Conservation (phyloP, 192 early-diverging fungal species). For the Backusella liffmaniae region DNA sequence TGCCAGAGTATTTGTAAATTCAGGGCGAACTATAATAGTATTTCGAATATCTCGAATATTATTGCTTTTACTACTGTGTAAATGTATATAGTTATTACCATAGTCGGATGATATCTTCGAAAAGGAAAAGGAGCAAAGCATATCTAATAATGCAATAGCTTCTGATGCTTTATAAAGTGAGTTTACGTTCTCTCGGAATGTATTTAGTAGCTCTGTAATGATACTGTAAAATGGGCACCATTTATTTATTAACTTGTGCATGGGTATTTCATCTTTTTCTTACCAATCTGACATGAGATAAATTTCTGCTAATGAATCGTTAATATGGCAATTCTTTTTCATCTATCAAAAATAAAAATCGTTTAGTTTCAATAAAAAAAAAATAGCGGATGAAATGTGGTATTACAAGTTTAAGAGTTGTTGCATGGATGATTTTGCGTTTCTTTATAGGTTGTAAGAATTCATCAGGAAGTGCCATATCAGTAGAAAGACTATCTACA, state of each 20-base stretch:
- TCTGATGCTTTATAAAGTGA: slow-evolving; percentile 74
- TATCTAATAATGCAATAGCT: slow-evolving; percentile 75
- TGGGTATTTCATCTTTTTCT: background rate
- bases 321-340: slow-evolving; percentile 78
- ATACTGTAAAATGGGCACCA: background rate
- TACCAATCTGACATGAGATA: slow-evolving; percentile 78
- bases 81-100: background rate
- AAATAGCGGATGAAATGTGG: background rate
- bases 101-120: slow-evolving; percentile 48
- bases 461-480: slow-evolving; percentile 50
- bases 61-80: background rate
- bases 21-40: slow-evolving; percentile 58
- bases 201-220: slow-evolving; percentile 11
- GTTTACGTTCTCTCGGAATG: slow-evolving; percentile 58
- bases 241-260: background rate
- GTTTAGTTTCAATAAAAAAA: background rate
- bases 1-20: slow-evolving; percentile 76
- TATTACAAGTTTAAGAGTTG: slow-evolving; percentile 72
- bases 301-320: slow-evolving; percentile 81
- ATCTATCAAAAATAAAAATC: slow-evolving; percentile 36
- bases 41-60: background rate
- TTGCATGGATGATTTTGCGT: slow-evolving; percentile 62
- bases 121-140: slow-evolving; percentile 73
- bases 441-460: slow-evolving; percentile 77
- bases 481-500: slow-evolving; percentile 38